phyloP scores from a whole-genome alignment of 2,329 filamentous ascomycete genomes.

The Fusarium oligoseptatum region DNA sequence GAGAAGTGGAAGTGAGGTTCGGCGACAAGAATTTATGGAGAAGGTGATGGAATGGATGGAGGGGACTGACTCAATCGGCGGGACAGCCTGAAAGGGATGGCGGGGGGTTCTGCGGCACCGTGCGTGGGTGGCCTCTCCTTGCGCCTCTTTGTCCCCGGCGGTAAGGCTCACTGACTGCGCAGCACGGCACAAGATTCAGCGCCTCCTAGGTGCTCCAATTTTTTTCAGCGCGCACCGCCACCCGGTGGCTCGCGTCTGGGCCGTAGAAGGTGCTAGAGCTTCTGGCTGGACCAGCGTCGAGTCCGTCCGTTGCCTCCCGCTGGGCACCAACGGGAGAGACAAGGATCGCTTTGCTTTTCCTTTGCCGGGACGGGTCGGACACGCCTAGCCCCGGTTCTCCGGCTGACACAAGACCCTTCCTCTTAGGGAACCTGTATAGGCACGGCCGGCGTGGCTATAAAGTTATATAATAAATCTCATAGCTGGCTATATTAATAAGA shows the following conservation, averaged over 20 bases:
- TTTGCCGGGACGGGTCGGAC: conserved; percentile 14
- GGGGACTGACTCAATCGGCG: conserved; percentile 57
- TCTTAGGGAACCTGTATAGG: too few species aligned
- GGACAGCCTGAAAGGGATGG: conserved; percentile 42
- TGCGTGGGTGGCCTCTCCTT: conserved; percentile 39
- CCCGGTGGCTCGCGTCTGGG: conserved; percentile 31
- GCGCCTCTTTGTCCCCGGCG: conserved; percentile 22
- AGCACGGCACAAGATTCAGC: neutral
- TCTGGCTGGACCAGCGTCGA: conserved; percentile 8
- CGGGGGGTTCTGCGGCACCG: conserved; percentile 37
- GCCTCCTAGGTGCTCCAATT: conserved; percentile 3
- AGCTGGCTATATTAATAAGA: too few species aligned
- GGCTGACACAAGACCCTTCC: conserved; percentile 12
- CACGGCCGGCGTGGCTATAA: too few species aligned
- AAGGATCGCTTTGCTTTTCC: neutral
- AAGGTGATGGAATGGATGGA: conserved; percentile 49
- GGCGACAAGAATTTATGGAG: conserved; percentile 47
- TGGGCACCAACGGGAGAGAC: conserved; percentile 16
- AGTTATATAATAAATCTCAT: too few species aligned
- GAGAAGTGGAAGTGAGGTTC: conserved; percentile 33
- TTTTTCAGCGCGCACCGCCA: conserved; percentile 40
- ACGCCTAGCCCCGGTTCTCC: conserved; percentile 16
- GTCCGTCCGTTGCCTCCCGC: conserved; percentile 12
- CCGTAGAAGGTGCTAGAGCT: conserved; percentile 50
- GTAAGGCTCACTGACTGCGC: conserved; percentile 31